Evolutionary conservation across 768 basidiomycete species (phyloP), one percentile per base, ranked within the genome.

Genomic region (Pleurotus platypus): DNA sequence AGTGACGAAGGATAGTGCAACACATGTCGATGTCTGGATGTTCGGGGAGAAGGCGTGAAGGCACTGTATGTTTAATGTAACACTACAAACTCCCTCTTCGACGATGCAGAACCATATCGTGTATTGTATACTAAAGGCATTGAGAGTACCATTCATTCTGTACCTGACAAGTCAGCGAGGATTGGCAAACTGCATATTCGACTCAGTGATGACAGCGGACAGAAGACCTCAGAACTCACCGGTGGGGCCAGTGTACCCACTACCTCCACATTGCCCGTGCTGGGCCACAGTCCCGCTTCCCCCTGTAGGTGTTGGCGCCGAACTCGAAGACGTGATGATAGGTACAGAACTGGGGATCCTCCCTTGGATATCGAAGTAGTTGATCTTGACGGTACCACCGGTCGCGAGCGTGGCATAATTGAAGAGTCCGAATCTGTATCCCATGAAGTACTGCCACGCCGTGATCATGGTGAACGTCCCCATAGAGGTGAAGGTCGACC

Each of bases 401-500:
- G 58, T 46, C 11, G 60, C 49, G 2, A 53, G 43, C 6, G 62
- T 61, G 18, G 58, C 62, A 49, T 58, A 61, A 27, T 63, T 61
- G 49, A 63, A 63, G 40, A 63, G 59, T 13, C 49, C 60, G 27
- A 63, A 61, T 39, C 62, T 38, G 37, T 63, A 61, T 37, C 60
- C 62, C 55, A 61, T 55, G 49, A 61, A 63, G 46, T 57, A 61
- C 39, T 57, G 46, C 55, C 58, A 63, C 4, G 58, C 56, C 12
- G 62, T 63, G 37, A 57, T 61, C 27, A 61, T 57, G 0, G 62
- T 53, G 45, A 63, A 57, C 12, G 55, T 49, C 26, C 62, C 62
- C 11, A 63, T 12, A n/a, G 40, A 40, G n/a, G 54, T 59, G 55
- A 63, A 63, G n/a, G 26, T 61, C n/a, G 45, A 53, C 37, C 62